Evolutionary conservation across 306 rosid genomes (phyloP).

Genomic region (Cucurbita moschata): DNA sequence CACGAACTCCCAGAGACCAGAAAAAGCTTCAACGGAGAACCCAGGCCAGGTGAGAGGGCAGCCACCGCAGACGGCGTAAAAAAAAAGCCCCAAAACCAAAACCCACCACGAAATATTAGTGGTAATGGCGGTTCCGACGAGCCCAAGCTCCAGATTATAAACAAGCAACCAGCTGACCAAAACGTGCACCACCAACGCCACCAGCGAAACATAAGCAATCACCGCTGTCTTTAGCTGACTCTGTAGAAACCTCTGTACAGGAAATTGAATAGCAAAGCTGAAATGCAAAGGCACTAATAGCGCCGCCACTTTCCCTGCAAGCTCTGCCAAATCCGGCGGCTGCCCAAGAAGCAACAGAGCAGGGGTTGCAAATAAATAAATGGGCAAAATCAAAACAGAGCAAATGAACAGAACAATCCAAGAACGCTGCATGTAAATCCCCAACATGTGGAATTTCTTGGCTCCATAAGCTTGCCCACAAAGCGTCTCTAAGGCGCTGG

Average conservation of each 20-base stretch:
- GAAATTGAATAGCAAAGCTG: constrained; percentile 51
- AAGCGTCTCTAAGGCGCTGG: constrained; percentile 65
- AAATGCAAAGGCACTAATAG: constrained; percentile 53
- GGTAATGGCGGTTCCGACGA: constrained; percentile 42
- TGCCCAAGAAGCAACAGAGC: constrained; percentile 45
- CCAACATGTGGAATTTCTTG: constrained; percentile 57
- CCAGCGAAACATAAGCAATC: constrained; percentile 35
- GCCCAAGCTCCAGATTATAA: constrained; percentile 33
- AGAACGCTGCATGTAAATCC: constrained; percentile 73
- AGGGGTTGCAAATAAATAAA: constrained; percentile 43
- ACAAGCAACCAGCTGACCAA: constrained; percentile 53
- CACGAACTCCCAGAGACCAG: constrained; percentile 64
- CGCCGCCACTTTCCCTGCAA: constrained; percentile 29
- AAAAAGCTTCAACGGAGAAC: constrained; percentile 60
- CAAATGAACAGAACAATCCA: constrained; percentile 57
- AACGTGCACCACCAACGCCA: constrained; percentile 30
- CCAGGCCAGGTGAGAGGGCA: constrained; percentile 68
- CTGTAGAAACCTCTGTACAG: constrained; percentile 50
- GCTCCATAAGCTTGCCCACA: constrained; percentile 92
- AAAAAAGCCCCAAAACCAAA: constrained; percentile 29
- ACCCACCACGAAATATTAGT: constrained; percentile 55
- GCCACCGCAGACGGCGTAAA: constrained; percentile 40
- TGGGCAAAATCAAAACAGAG: constrained; percentile 41
- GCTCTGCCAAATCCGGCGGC: constrained; percentile 38
- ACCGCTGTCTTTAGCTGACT: constrained; percentile 35